A percentile compares a stretch with the other conserved stretches of the same genome.
Evolutionary conservation across 768 basidiomycete genomes (phyloP).

Genomic region (Psilocybe cubensis): DNA sequence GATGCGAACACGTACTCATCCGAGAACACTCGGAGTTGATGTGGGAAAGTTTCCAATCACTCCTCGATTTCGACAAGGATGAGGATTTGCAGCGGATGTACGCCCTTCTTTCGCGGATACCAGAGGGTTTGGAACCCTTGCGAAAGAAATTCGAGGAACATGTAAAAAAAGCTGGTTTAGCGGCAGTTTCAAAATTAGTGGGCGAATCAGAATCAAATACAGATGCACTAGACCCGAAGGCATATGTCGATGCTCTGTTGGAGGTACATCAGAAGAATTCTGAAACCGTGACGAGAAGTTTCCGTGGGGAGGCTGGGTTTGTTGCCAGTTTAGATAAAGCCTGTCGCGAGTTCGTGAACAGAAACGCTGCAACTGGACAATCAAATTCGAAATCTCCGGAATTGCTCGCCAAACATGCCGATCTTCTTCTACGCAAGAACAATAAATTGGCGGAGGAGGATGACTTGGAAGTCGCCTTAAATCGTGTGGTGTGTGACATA

Average conservation of each 20-base stretch:
- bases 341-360: conserved; percentile 93
- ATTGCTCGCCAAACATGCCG: conserved; percentile 89
- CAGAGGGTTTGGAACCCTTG: conserved; percentile 87
- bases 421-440: conserved; percentile 87
- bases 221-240: conserved; percentile 84
- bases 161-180: conserved; percentile 88
- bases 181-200: conserved; percentile 77
- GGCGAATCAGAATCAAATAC: conserved; percentile 55
- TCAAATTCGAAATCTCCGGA: conserved; percentile 91
- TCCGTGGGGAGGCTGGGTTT: conserved; percentile 92
- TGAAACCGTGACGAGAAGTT: conserved; percentile 86
- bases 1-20: conserved; percentile 93
- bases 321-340: conserved; percentile 94
- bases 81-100: conserved; percentile 97
- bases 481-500: conserved; percentile 73
- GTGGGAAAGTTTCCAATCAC: conserved; percentile 90
- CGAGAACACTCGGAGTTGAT: conserved; percentile 81
- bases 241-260: conserved; percentile 90
- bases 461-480: conserved; percentile 86
- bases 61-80: conserved; percentile 92
- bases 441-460: conserved; percentile 95
- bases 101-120: conserved; percentile 85
- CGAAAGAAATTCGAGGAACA: conserved; percentile 94
- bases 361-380: conserved; percentile 87
- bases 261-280: conserved; percentile 92